A percentile compares a stretch with the other conserved stretches of the same genome.
phyloP scores from a whole-genome alignment of 2,329 filamentous ascomycete species.

The Ceratocystiopsis brevicomis region DNA sequence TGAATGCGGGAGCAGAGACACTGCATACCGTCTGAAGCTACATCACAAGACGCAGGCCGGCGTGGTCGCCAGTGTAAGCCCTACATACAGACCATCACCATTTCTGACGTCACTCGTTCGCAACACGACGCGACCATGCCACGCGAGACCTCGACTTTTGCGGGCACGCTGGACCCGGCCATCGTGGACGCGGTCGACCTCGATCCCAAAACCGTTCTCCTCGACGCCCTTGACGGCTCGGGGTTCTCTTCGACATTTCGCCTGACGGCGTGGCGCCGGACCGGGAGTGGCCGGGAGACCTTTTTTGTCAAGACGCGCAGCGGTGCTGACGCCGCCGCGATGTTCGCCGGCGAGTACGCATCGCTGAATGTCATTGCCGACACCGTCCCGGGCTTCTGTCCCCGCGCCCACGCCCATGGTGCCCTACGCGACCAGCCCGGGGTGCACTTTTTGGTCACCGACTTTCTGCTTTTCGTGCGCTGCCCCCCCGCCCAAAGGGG shows the following conservation, averaged over 20 bases:
- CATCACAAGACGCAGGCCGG: no score
- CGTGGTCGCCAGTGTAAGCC: no score
- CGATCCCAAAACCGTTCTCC: conserved; percentile 31
- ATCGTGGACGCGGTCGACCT: conserved; percentile 42
- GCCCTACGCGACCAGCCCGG: conserved; percentile 30
- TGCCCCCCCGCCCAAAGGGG: no score
- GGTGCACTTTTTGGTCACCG: conserved; percentile 46
- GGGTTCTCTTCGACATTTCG: conserved; percentile 47
- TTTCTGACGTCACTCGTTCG: no score
- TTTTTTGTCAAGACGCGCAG: conserved; percentile 59
- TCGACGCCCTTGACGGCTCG: conserved; percentile 44
- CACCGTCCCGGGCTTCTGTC: conserved; percentile 56
- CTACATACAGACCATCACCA: no score
- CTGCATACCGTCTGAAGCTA: no score
- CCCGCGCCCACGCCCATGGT: conserved; percentile 56
- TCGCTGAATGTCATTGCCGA: conserved; percentile 67
- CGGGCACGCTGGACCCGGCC: conserved; percentile 33
- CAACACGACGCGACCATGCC: not conserved
- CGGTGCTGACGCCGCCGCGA: conserved; percentile 38
- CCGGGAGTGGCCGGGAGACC: conserved; percentile 11
- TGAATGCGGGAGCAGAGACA: no score
- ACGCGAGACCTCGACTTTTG: conserved; percentile 11
- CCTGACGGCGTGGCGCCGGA: conserved; percentile 11
- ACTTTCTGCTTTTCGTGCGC: conserved; percentile 39
- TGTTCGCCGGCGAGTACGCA: conserved; percentile 65